Conservation (phyloP, 192 early-diverging fungal genomes). For the Umbelopsis sp. region DNA sequence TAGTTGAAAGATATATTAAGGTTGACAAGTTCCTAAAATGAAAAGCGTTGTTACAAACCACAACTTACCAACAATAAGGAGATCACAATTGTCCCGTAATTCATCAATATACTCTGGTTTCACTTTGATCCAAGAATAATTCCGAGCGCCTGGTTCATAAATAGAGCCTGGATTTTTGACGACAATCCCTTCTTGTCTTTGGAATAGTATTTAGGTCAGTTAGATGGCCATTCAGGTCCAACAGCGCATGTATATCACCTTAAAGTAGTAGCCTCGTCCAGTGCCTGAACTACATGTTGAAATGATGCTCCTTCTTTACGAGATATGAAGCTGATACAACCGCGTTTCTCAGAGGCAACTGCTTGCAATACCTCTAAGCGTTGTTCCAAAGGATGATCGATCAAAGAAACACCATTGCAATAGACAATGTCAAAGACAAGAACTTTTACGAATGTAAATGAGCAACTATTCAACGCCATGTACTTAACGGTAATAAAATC, state of each 20-base stretch:
- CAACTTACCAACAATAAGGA: slow-evolving; percentile 66
- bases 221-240: no score
- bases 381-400: slow-evolving; percentile 54
- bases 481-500: slow-evolving; percentile 21
- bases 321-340: slow-evolving; percentile 57
- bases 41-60: no score
- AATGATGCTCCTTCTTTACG: slow-evolving; percentile 51
- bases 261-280: slow-evolving; percentile 60
- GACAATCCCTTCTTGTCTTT: slow-evolving; percentile 61
- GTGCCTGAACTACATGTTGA: slow-evolving; percentile 58
- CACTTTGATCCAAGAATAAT: slow-evolving; percentile 72
- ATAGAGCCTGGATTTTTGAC: slow-evolving; percentile 66
- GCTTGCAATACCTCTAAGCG: slow-evolving; percentile 53
- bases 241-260: slow-evolving; percentile 38
- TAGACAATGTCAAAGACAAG: slow-evolving; percentile 77
- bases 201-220: not conserved
- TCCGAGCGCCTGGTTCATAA: slow-evolving; percentile 57
- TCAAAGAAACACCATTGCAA: slow-evolving; percentile 64
- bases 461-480: not conserved
- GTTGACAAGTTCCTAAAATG: no score
- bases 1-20: slow-evolving; percentile 10
- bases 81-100: slow-evolving; percentile 70
- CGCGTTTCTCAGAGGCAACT: slow-evolving; percentile 53
- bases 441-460: slow-evolving; percentile 44
- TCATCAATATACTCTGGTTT: slow-evolving; percentile 79